Evolutionary conservation across 2,329 filamentous ascomycete genomes (phyloP).

Genomic region (Fusarium buxicola): DNA sequence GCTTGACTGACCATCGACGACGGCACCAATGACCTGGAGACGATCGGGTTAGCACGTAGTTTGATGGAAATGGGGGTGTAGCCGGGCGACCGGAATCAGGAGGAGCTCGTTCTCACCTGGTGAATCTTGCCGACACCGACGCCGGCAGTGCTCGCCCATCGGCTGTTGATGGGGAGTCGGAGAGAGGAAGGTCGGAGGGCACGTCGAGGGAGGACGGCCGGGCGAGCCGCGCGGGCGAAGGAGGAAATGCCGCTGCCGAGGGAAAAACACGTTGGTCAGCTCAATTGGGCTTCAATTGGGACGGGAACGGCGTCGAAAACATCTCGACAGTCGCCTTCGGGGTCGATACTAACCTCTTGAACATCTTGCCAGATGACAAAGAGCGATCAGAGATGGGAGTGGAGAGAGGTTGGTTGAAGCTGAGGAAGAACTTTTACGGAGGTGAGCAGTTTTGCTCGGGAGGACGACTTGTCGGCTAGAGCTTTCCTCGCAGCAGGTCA

Average conservation of each 20-base stretch:
- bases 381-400: slow-evolving; percentile 71
- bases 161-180: slow-evolving; percentile 66
- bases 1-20: slow-evolving; percentile 88
- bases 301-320: slow-evolving; percentile 35
- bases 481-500: slow-evolving; percentile 55
- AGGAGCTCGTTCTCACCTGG: slow-evolving; percentile 63
- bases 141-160: slow-evolving; percentile 69
- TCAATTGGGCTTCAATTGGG: slow-evolving; percentile 65
- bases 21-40: slow-evolving; percentile 93
- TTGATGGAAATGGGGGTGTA: slow-evolving; percentile 19
- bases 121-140: slow-evolving; percentile 75
- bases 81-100: slow-evolving; percentile 42
- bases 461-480: slow-evolving; percentile 58
- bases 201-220: slow-evolving; percentile 68
- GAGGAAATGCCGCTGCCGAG: slow-evolving; percentile 72
- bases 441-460: slow-evolving; percentile 62
- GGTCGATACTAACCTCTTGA: slow-evolving; percentile 76
- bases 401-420: slow-evolving; percentile 66
- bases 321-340: slow-evolving; percentile 47
- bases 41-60: slow-evolving; percentile 39
- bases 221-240: slow-evolving; percentile 71
- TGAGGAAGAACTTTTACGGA: slow-evolving; percentile 62
- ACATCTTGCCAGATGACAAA: slow-evolving; percentile 81
- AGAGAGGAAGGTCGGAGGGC: slow-evolving; percentile 67
- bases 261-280: slow-evolving; percentile 48